These are phyloP conservation scores for Trichophyton schoenleinii DNA, from an alignment of 2,329 filamentous ascomycete species.

Conservation along the genomic window DNA sequence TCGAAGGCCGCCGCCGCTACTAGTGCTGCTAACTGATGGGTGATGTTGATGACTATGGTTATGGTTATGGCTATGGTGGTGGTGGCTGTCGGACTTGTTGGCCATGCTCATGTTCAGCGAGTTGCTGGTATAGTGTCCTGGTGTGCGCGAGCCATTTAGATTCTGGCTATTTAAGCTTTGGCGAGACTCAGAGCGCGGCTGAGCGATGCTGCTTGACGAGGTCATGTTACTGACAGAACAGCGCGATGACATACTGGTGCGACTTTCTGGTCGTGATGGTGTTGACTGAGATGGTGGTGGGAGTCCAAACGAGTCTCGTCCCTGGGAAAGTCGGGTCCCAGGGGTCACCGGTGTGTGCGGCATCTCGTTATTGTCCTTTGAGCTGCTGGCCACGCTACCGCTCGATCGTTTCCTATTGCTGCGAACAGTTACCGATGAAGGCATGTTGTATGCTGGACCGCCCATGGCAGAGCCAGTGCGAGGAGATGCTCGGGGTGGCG, in stretches of 20 bases:
- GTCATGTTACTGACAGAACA: constrained; percentile 29
- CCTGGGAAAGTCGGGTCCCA: constrained; percentile 22
- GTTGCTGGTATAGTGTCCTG: constrained; percentile 42
- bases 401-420: constrained; percentile 31
- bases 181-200: constrained; percentile 49
- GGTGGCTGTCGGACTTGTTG: neutral
- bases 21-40: neutral
- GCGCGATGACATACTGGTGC: constrained; percentile 47
- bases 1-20: constrained; percentile 17
- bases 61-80: neutral
- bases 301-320: constrained; percentile 39
- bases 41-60: neutral
- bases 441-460: constrained; percentile 33
- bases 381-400: constrained; percentile 30
- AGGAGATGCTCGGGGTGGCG: constrained; percentile 71
- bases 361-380: constrained; percentile 22
- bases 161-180: constrained; percentile 51
- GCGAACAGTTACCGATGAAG: constrained; percentile 45
- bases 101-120: constrained; percentile 32
- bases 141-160: constrained; percentile 48
- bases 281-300: constrained; percentile 8
- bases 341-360: constrained; percentile 17
- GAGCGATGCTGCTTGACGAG: constrained; percentile 23
- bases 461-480: constrained; percentile 42
- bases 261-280: constrained; percentile 42